A percentile compares a stretch with the other conserved stretches of the same genome.
Conservation (phyloP, 2,329 filamentous ascomycete species). For the Mariannaea sp. region DNA sequence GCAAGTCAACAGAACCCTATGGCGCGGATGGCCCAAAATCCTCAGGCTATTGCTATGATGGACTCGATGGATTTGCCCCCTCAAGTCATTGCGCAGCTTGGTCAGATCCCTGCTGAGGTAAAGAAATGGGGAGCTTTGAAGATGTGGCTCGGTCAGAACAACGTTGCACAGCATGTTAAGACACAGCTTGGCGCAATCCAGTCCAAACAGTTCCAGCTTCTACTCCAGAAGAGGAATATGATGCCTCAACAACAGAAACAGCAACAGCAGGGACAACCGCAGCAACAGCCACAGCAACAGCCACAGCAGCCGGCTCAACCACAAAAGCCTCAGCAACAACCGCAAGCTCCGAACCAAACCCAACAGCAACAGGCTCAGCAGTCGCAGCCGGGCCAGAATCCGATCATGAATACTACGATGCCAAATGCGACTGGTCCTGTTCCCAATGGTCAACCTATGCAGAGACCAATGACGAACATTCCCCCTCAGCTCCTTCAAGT, state of each 20-base stretch:
- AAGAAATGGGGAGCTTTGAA: conserved; percentile 57
- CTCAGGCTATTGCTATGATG: conserved; percentile 49
- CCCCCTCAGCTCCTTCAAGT: conserved; percentile 43
- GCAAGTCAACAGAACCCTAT: conserved; percentile 38
- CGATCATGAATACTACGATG: conserved; percentile 35
- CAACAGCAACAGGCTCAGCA: conserved; percentile 18
- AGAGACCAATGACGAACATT: conserved; percentile 33
- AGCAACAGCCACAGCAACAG: conserved; percentile 27
- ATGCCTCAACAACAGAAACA: conserved; percentile 37
- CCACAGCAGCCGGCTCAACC: conserved; percentile 29
- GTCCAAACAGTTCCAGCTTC: conserved; percentile 46
- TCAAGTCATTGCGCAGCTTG: conserved; percentile 40
- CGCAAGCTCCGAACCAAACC: conserved; percentile 25
- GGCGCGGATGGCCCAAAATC: conserved; percentile 36
- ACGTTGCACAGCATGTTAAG: conserved; percentile 40
- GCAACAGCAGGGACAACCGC: conserved; percentile 25
- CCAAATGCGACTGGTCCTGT: conserved; percentile 32
- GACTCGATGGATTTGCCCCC: conserved; percentile 54
- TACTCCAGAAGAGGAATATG: conserved; percentile 39
- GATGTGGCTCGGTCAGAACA: conserved; percentile 47
- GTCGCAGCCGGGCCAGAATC: conserved; percentile 39
- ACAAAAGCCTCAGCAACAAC: conserved; percentile 16
- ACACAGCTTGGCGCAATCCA: conserved; percentile 44
- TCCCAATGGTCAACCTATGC: conserved; percentile 38
- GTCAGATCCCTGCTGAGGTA: conserved; percentile 46